Evolutionary conservation across 2,329 filamentous ascomycete genomes (phyloP).

Genomic region (Cladophialophora carrionii): DNA sequence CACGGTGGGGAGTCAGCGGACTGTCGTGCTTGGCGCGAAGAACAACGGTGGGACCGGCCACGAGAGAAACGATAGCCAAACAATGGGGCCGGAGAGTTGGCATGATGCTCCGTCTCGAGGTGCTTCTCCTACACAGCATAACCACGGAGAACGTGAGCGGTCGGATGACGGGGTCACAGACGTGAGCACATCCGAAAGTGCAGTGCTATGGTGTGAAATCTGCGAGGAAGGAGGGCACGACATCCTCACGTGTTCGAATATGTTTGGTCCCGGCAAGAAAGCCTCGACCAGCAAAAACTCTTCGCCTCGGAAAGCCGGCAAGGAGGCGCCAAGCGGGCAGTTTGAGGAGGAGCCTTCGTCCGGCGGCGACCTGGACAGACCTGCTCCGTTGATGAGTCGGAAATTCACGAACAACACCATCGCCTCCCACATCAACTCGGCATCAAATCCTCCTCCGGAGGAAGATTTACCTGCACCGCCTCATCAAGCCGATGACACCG

Average conservation of each 20-base stretch:
- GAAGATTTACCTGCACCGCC: constrained; percentile 20
- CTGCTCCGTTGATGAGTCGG: constrained; percentile 34
- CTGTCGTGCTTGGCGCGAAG: constrained; percentile 31
- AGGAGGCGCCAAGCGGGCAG: neutral
- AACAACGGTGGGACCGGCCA: constrained; percentile 9
- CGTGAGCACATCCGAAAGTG: constrained; percentile 62
- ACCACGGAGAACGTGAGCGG: constrained; percentile 56
- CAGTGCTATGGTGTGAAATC: constrained; percentile 82
- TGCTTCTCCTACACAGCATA: constrained; percentile 8
- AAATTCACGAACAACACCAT: constrained; percentile 25
- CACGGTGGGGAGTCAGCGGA: constrained; percentile 33
- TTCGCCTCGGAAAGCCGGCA: neutral
- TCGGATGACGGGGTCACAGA: constrained; percentile 52
- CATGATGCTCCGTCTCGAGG: constrained; percentile 16
- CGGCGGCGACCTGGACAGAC: constrained; percentile 24
- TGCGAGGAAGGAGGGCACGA: constrained; percentile 92
- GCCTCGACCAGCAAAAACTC: neutral
- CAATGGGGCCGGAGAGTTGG: constrained; percentile 13
- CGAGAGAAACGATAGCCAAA: constrained; percentile 19
- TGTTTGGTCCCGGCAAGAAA: constrained; percentile 59
- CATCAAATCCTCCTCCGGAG: constrained; percentile 10
- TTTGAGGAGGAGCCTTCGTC: neutral
- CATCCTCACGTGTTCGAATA: constrained; percentile 89
- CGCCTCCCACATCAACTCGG: constrained; percentile 5
- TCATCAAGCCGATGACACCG: neutral